These are phyloP conservation scores for Cicer yamashitae DNA, from an alignment of 306 rosid genomes.

Conservation along the genomic window DNA sequence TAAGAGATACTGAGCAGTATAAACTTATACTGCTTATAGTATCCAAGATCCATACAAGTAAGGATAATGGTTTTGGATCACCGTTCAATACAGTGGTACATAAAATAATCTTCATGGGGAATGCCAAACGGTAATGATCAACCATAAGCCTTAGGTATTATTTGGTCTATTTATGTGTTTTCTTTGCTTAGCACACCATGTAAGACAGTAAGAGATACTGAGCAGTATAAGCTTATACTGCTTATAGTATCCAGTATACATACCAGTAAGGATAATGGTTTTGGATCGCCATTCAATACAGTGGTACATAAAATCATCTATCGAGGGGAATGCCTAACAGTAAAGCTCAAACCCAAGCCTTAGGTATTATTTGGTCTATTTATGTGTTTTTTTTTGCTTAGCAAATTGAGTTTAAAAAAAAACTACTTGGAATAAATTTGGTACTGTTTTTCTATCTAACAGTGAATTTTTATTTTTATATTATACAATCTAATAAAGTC, in stretches of 20 bases:
- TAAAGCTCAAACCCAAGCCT: too few relatives aligned
- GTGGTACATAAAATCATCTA: too few relatives aligned
- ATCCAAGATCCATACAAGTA: constrained; percentile 1
- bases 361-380: too few relatives aligned
- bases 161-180: too few relatives aligned
- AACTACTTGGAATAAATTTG: too few relatives aligned
- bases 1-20: background rate
- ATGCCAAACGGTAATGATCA: too few relatives aligned
- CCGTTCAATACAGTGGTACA: background rate
- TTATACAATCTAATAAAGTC: background rate
- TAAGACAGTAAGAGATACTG: constrained; percentile 20
- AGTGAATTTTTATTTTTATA: background rate
- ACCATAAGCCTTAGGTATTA: too few relatives aligned
- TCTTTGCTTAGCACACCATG: background rate
- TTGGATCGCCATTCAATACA: background rate
- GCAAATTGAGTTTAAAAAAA: too few relatives aligned
- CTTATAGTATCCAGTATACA: constrained; percentile 3
- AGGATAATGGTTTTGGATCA: background rate
- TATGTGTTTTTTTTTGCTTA: too few relatives aligned
- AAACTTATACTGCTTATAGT: background rate
- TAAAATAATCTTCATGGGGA: too few relatives aligned
- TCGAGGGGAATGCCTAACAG: too few relatives aligned
- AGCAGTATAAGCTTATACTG: background rate
- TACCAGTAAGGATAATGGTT: background rate
- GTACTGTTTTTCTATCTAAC: background rate